Conservation (phyloP, 331 rosid species). For the Arachis monticola region DNA sequence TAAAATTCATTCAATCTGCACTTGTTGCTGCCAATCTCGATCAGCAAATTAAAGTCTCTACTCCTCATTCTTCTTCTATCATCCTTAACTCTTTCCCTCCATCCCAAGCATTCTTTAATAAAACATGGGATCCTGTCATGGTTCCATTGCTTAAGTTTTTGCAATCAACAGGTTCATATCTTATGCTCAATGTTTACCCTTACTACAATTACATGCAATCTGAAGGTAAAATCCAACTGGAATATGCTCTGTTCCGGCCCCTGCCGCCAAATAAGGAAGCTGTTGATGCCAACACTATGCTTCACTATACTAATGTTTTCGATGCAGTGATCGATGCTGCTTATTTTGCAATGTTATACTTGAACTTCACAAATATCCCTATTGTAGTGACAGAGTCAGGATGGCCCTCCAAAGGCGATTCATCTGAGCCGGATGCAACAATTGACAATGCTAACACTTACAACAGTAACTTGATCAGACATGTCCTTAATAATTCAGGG, state of each 20-base stretch:
- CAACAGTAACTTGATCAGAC: slow-evolving; percentile 87
- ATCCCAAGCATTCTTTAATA: slow-evolving; percentile 95
- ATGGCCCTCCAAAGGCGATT: slow-evolving; percentile 94
- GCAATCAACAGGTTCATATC: slow-evolving; percentile 83
- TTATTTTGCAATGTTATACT: slow-evolving; percentile 86
- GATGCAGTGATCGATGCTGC: slow-evolving; percentile 97
- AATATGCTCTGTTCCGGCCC: slow-evolving; percentile 94
- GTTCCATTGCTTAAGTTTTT: slow-evolving; percentile 88
- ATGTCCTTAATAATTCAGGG: slow-evolving; percentile 84
- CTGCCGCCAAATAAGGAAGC: slow-evolving; percentile 95
- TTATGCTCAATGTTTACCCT: slow-evolving; percentile 93
- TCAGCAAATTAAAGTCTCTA: slow-evolving; percentile 84
- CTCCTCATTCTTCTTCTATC: slow-evolving; percentile 85
- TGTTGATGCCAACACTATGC: slow-evolving; percentile 83
- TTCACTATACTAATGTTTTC: slow-evolving; percentile 93
- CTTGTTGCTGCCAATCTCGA: slow-evolving; percentile 89
- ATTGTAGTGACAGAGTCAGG: slow-evolving; percentile 91
- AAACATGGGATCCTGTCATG: slow-evolving; percentile 94
- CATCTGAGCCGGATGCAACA: slow-evolving; percentile 80
- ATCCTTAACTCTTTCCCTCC: slow-evolving; percentile 97
- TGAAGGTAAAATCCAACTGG: slow-evolving; percentile 73
- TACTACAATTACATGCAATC: slow-evolving; percentile 88
- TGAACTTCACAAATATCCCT: slow-evolving; percentile 81
- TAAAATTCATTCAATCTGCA: slow-evolving; percentile 84
- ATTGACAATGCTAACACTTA: slow-evolving; percentile 88